Percentiles rank a stretch among this genome's conserved stretches.
Evolutionary conservation across 1,139 yeast genomes (phyloP).

Genomic region (Sugiyamaella neomexicana): DNA sequence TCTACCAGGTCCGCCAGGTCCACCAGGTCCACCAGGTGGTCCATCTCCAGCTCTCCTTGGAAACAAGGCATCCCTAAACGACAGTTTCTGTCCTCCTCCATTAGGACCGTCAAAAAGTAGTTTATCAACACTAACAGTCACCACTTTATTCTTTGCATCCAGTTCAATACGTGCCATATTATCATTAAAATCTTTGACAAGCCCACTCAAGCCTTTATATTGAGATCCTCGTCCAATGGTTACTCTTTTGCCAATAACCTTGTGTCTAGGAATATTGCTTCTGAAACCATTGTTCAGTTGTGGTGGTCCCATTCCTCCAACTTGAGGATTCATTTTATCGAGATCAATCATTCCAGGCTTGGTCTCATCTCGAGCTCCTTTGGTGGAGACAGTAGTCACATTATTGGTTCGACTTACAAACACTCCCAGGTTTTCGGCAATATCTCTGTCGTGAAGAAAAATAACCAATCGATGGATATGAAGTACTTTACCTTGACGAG

Average conservation of each 20-base stretch:
- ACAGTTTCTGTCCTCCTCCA: conserved; percentile 53
- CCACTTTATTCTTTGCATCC: conserved; percentile 86
- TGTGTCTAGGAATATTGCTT: conserved; percentile 22
- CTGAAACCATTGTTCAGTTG: conserved; percentile 33
- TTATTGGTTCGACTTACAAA: conserved; percentile 76
- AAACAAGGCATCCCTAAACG: conserved; percentile 70
- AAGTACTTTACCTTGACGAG: conserved; percentile 81
- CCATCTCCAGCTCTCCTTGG: conserved; percentile 42
- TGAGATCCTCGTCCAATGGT: conserved; percentile 83
- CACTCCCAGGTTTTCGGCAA: conserved; percentile 86
- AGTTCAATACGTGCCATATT: conserved; percentile 87
- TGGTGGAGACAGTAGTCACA: conserved; percentile 81
- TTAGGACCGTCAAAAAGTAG: conserved; percentile 68
- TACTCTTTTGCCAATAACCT: conserved; percentile 63
- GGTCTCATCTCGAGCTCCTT: conserved; percentile 62
- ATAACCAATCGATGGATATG: conserved; percentile 81
- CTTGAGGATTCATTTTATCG: conserved; percentile 82
- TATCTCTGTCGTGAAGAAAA: conserved; percentile 76
- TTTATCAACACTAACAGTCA: conserved; percentile 78
- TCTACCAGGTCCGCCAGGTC: conserved; percentile 34
- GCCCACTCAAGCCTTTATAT: conserved; percentile 92
- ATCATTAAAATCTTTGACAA: conserved; percentile 90
- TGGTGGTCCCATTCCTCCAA: conserved; percentile 56
- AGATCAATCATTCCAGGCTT: conserved; percentile 44
- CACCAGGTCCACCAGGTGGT: conserved; percentile 27